Conservation (phyloP, 2,329 filamentous ascomycete species). For the Fusarium verticillioides region DNA sequence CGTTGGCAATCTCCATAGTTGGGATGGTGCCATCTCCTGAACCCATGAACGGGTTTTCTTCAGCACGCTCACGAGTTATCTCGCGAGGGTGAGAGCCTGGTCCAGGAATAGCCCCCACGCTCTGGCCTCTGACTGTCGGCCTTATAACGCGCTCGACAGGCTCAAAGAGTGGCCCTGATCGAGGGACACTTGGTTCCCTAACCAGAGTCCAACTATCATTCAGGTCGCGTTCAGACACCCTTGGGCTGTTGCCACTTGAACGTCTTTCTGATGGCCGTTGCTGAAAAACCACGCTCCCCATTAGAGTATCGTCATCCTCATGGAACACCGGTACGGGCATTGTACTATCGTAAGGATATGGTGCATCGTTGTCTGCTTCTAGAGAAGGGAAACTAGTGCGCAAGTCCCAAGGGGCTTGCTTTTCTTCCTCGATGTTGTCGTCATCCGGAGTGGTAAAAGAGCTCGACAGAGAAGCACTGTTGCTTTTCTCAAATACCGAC, state of each 20-base stretch:
- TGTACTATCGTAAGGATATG: constrained; percentile 34
- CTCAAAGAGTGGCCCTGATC: neutral
- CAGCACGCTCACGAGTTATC: constrained; percentile 7
- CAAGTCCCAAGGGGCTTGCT: constrained; percentile 16
- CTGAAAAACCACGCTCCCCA: neutral
- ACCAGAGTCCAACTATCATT: neutral
- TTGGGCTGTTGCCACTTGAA: constrained; percentile 1
- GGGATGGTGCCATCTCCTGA: constrained; percentile 15
- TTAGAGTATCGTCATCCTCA: constrained; percentile 6
- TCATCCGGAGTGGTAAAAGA: constrained; percentile 25
- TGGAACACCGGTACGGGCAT: constrained; percentile 28
- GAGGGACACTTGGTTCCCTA: neutral
- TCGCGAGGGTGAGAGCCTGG: neutral
- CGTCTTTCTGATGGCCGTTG: neutral
- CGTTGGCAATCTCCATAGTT: constrained; percentile 19
- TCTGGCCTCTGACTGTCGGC: neutral
- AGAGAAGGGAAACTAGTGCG: constrained; percentile 20
- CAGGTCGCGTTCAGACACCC: constrained; percentile 1
- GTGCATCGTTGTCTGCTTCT: constrained; percentile 20
- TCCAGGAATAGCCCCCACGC: neutral
- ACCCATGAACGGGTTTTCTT: constrained; percentile 32
- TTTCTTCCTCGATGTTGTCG: constrained; percentile 8
- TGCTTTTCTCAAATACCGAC: constrained; percentile 42
- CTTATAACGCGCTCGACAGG: neutral
- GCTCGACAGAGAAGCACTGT: constrained; percentile 32